Evolutionary conservation across 2,329 filamentous ascomycete genomes (phyloP), one percentile per base, ranked within the genome.

Genomic region (Leptographium lundbergii): DNA sequence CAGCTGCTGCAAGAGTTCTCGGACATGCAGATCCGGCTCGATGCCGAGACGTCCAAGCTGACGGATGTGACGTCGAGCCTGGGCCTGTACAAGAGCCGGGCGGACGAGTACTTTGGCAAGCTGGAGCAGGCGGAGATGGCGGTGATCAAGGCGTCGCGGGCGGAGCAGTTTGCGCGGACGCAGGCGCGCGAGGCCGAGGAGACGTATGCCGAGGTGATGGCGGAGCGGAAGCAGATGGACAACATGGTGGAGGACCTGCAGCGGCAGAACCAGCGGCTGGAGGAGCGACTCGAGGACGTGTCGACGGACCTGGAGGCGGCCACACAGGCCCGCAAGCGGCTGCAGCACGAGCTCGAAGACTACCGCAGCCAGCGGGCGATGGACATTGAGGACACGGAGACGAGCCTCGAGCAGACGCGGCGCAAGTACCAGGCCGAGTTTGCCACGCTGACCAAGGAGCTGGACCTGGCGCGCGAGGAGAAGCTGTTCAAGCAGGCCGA

Each of bases 371-470:
- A 96, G 72, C 85, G 92, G 54, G 91, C 91, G 60, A 95, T 95
- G 72, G 94, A 97, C 67, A 89, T 97, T 59, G 94, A 97, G 72
- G 92, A 99, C 73, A 96, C 94, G 71, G 92, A 97, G 72, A 87
- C 87, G 11, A 94, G 89, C 65, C 88, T 96, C 82, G 94, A 99
- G 73, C 92, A 97, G 73, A 96, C 92, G 51, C 84, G 92, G 67
- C 94, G 92, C 78, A 99, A 97, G 77, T 99, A 97, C 70, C 94
- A 97, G 70, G 82, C 86, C 50, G 92, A 99, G 71, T 90, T 96
- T 69, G 87, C 89, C 19, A 88, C 88, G 4, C 77, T 97, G 55
- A 94, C 88, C 57, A 91, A 91, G 66, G 94, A 99, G 73, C 83
- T 99, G 29, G 92, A 97, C 69, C 81, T 95, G 62, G 91, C 95